Evolutionary conservation across 164 flowering plant species (phyloP), one percentile per base, ranked within the genome.

Genomic region (Malania oleifera): DNA sequence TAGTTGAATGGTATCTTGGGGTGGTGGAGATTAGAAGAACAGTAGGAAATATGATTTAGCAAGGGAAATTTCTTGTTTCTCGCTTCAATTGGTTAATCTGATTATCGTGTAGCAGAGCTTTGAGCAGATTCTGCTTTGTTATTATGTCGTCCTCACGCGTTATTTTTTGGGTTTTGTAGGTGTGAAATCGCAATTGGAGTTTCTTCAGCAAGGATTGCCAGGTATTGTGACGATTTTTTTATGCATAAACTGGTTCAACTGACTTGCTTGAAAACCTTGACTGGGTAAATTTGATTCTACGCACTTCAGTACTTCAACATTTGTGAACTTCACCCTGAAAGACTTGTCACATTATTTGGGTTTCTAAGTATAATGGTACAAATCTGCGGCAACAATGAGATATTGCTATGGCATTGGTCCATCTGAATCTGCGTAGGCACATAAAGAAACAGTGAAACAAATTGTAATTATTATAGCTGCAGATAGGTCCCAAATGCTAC

Each of bases 171-270:
- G 24, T 14, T 13, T 18, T 66, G 39, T 68, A 91, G 96, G 98
- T 29, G 74, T 81, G 61, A 87, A 82, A 68, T 69, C 82, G 13
- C 98, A 92, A 47, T 72, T 89, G 83, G 96, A 92, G 54, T 89
- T 76, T 80, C 86, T 92, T 64, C 96, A 87, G 66, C 95, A 84
- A 70, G 86, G 91, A 19, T 79, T 92, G 73, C 89, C 91, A 70
- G 96, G 98, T 92, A 23, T 23, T 31, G 4, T 31, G 35, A 31
- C 9, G 35, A 31, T 31, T 31, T 31, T 4, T 31, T 31, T 4
- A 31, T 31, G 9, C 9, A 9, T 9, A 31, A 31, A 31, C 35
- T 31, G 9, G 35, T 31, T 31, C 35, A 31, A 31, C 9, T 9
- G 9, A 9, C 35, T 31, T 31, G 4, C 6, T 31, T 9, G 9